Percentiles rank a stretch among this genome's conserved stretches.
These are phyloP conservation scores for Penicillium egyptiacum DNA, from an alignment of 495 filamentous ascomycete genomes.

Conservation along the genomic window DNA sequence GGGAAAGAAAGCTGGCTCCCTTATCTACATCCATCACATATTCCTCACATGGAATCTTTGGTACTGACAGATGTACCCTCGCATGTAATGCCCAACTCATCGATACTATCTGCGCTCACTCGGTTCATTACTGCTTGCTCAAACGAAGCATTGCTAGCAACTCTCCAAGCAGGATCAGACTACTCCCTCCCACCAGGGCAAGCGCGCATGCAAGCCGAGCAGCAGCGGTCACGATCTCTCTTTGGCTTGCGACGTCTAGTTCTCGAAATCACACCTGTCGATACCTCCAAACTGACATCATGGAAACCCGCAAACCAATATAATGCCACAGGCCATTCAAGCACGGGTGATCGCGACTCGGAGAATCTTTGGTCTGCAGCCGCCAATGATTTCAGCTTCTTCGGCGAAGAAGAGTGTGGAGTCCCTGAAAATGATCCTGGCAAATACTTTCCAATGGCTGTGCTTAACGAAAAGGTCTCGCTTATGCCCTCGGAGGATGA, in stretches of 20 bases:
- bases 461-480: slow-evolving; percentile 44
- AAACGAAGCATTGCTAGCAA: slow-evolving; percentile 56
- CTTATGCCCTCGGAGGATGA: slow-evolving; percentile 39
- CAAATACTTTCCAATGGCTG: slow-evolving; percentile 47
- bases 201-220: slow-evolving; percentile 38
- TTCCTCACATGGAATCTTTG: slow-evolving; percentile 56
- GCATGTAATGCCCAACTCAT: slow-evolving; percentile 43
- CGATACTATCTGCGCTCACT: slow-evolving; percentile 49
- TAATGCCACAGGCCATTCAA: slow-evolving; percentile 49
- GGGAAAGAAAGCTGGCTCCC: slow-evolving; percentile 37
- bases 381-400: slow-evolving; percentile 63
- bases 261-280: slow-evolving; percentile 54
- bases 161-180: slow-evolving; percentile 51
- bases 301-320: slow-evolving; percentile 42
- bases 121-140: slow-evolving; percentile 62
- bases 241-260: slow-evolving; percentile 57
- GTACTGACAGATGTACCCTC: slow-evolving; percentile 61
- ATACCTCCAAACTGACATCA: slow-evolving; percentile 27
- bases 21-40: slow-evolving; percentile 56
- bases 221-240: slow-evolving; percentile 47
- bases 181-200: slow-evolving; percentile 53
- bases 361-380: slow-evolving; percentile 63
- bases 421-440: slow-evolving; percentile 46
- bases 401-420: slow-evolving; percentile 60
- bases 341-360: slow-evolving; percentile 60